phyloP scores from a whole-genome alignment of 2,329 filamentous ascomycete genomes.

The Mycosphaerella sp. region DNA sequence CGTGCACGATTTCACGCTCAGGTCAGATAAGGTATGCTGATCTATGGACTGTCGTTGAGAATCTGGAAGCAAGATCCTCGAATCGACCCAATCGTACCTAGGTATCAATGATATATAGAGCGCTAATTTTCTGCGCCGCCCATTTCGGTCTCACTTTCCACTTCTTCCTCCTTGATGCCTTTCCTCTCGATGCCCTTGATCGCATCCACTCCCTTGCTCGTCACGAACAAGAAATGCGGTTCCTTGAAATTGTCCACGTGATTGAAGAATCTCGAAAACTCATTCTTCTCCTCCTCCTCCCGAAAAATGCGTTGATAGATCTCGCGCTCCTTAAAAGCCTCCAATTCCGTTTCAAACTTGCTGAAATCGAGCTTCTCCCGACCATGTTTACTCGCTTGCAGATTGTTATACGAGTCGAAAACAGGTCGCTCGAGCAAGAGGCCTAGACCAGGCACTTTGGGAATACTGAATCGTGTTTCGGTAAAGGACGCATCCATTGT shows the following conservation, averaged over 20 bases:
- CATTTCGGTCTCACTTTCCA: conserved; percentile 4
- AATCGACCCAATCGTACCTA: no score
- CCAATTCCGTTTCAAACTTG: conserved; percentile 69
- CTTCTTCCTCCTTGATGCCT: not conserved
- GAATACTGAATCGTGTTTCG: conserved; percentile 69
- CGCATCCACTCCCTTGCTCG: conserved; percentile 43
- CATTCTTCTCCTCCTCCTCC: conserved; percentile 77
- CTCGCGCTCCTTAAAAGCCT: conserved; percentile 82
- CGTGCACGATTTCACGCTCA: no score
- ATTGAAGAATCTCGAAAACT: conserved; percentile 49
- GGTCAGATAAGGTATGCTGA: no score
- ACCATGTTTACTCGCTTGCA: conserved; percentile 56
- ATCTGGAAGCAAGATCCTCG: no score
- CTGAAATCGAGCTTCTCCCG: conserved; percentile 70
- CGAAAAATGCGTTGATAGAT: conserved; percentile 91
- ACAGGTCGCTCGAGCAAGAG: conserved; percentile 84
- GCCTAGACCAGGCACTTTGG: conserved; percentile 86
- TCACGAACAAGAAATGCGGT: conserved; percentile 45
- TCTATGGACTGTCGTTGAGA: no score
- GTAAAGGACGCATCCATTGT: conserved; percentile 71
- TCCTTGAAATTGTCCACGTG: conserved; percentile 48
- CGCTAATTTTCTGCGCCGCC: conserved; percentile 3
- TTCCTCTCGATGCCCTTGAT: conserved; percentile 32
- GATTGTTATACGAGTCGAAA: conserved; percentile 81
- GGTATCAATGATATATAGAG: not conserved